These are phyloP conservation scores for Ramularia endophylla DNA, from an alignment of 2,329 filamentous ascomycete species.

Conservation along the genomic window DNA sequence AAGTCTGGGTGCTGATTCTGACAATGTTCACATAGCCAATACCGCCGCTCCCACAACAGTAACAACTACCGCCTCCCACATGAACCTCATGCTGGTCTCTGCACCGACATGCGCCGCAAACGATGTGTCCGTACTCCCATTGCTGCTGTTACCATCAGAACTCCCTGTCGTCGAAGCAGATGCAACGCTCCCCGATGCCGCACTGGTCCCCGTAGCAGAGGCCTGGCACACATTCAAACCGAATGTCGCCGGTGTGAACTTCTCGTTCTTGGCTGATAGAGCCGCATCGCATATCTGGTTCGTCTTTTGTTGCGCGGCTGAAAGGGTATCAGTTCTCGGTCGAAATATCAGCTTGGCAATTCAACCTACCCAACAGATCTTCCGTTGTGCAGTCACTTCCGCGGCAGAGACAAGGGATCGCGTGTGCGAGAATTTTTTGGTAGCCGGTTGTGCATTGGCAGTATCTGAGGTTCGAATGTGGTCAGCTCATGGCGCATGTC, in stretches of 20 bases:
- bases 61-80: constrained; percentile 4
- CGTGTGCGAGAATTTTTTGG: constrained; percentile 32
- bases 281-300: constrained; percentile 22
- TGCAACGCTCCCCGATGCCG: constrained; percentile 11
- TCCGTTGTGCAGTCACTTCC: constrained; percentile 29
- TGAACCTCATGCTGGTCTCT: constrained; percentile 1
- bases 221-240: constrained; percentile 14
- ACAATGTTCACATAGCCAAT: constrained; percentile 7
- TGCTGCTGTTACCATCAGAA: constrained; percentile 19
- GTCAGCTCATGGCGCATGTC: no score
- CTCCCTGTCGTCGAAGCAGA: constrained; percentile 30
- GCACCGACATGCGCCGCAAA: constrained; percentile 1
- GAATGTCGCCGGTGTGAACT: constrained; percentile 8
- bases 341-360: not conserved
- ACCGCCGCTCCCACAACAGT: constrained; percentile 9
- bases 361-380: constrained; percentile 35
- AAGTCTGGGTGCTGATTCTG: no score
- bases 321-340: not conserved
- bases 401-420: constrained; percentile 35
- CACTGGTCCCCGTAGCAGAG: constrained; percentile 3
- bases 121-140: constrained; percentile 7
- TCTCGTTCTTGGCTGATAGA: constrained; percentile 15
- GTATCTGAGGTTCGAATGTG: no score
- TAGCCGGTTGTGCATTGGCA: constrained; percentile 49
- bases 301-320: constrained; percentile 16